A percentile compares a stretch with the other conserved stretches of the same genome.
Conservation (phyloP, 2,329 filamentous ascomycete genomes). For the Bipolaris sorokiniana region DNA sequence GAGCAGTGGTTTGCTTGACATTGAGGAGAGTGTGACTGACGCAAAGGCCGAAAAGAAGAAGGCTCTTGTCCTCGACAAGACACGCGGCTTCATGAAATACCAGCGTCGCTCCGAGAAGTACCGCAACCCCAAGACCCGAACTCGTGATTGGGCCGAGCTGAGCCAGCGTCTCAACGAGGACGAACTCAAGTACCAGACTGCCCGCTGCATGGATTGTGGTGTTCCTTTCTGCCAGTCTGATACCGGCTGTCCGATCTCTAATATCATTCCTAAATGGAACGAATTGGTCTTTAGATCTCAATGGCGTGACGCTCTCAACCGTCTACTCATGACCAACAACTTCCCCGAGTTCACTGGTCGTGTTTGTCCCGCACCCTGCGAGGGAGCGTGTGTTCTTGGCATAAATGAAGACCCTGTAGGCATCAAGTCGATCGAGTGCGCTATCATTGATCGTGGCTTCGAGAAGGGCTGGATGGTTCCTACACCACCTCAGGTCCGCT, state of each 20-base stretch:
- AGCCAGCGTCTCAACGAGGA: constrained; percentile 88
- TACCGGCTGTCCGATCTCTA: constrained; percentile 92
- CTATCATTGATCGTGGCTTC: constrained; percentile 96
- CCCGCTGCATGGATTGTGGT: constrained; percentile 98
- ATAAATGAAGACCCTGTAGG: constrained; percentile 97
- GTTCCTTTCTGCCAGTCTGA: constrained; percentile 98
- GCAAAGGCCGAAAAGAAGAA: constrained; percentile 87
- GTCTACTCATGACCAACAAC: constrained; percentile 95
- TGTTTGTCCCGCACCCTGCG: constrained; percentile 94
- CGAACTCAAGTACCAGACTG: constrained; percentile 94
- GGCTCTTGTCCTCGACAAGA: constrained; percentile 95
- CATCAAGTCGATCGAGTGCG: constrained; percentile 98
- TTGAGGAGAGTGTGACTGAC: constrained; percentile 90
- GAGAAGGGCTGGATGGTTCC: constrained; percentile 99
- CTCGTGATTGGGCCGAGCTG: constrained; percentile 92
- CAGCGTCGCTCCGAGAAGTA: constrained; percentile 92
- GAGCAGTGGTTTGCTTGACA: constrained; percentile 74
- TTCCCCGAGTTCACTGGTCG: constrained; percentile 98
- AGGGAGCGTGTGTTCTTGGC: constrained; percentile 92
- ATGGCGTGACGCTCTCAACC: constrained; percentile 91
- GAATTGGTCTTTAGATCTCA: constrained; percentile 70
- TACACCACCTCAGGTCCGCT: constrained; percentile 75
- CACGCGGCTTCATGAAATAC: constrained; percentile 97
- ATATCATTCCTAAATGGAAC: constrained; percentile 98
- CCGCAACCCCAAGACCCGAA: constrained; percentile 79